Percentiles rank a stretch among this genome's conserved stretches.
phyloP scores from a whole-genome alignment of 176 grass and related monocot species.

The Poa annua region DNA sequence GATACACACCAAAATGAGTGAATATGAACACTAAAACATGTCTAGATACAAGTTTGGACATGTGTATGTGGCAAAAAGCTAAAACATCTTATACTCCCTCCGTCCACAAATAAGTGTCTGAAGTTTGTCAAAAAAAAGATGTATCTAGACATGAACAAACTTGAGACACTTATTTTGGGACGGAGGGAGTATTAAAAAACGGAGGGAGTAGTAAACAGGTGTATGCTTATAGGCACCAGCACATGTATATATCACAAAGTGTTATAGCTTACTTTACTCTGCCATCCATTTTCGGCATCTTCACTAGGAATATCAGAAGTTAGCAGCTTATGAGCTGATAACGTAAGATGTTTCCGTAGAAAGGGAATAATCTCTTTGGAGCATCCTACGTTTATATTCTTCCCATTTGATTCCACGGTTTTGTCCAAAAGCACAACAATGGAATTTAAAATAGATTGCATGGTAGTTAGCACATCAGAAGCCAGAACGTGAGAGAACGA shows the following conservation, averaged over 20 bases:
- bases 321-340: conserved; percentile 74
- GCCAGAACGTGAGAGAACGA: conserved; percentile 65
- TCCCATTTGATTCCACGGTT: conserved; percentile 62
- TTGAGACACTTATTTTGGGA: too few species aligned
- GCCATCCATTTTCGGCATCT: conserved; percentile 58
- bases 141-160: too few species aligned
- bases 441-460: conserved; percentile 86
- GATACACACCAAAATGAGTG: too few species aligned
- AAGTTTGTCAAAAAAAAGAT: too few species aligned
- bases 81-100: too few species aligned
- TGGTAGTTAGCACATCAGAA: conserved; percentile 69
- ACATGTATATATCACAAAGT: conserved; percentile 21
- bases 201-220: background rate
- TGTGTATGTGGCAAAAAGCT: too few species aligned
- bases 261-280: conserved; percentile 72
- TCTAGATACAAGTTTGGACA: too few species aligned
- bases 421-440: conserved; percentile 58
- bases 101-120: too few species aligned
- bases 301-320: conserved; percentile 59
- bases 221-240: background rate
- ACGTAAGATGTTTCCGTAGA: conserved; percentile 65
- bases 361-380: conserved; percentile 67
- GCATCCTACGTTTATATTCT: conserved; percentile 50
- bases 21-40: too few species aligned
- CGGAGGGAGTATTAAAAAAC: too few species aligned